These are phyloP conservation scores for Solanum dulcamara DNA, from an alignment of 257 asterid species.

Conservation along the genomic window DNA sequence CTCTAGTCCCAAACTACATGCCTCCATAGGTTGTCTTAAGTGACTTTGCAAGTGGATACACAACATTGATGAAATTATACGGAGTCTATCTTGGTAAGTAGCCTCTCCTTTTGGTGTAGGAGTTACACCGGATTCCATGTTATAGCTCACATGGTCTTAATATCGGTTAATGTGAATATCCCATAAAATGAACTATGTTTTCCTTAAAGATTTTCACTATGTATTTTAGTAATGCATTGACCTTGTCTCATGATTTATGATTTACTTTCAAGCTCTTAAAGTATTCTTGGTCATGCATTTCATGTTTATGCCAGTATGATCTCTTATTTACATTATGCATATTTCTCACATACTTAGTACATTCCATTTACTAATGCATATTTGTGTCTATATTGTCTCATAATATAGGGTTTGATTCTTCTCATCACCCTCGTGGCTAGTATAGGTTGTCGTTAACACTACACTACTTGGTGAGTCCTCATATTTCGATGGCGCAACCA, in stretches of 20 bases:
- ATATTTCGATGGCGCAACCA: too few species aligned
- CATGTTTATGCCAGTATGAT: neutral
- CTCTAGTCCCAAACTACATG: neutral
- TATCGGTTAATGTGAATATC: neutral
- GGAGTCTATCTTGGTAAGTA: neutral
- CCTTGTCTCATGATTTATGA: neutral
- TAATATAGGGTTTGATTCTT: neutral
- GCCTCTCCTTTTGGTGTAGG: neutral
- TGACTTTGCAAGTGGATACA: neutral
- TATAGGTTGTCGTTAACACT: neutral
- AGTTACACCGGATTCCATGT: neutral
- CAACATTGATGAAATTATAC: neutral
- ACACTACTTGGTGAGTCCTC: neutral
- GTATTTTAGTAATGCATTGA: neutral
- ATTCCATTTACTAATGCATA: neutral
- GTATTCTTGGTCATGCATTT: neutral
- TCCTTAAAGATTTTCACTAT: neutral
- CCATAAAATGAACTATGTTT: neutral
- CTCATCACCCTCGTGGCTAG: neutral
- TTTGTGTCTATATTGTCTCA: neutral
- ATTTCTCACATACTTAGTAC: neutral
- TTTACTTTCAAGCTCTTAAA: too few species aligned
- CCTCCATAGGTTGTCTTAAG: neutral
- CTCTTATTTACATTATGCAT: neutral
- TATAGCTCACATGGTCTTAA: neutral